Conservation (phyloP, 805 yeast genomes). For the Blastobotrys chiropterorum region DNA sequence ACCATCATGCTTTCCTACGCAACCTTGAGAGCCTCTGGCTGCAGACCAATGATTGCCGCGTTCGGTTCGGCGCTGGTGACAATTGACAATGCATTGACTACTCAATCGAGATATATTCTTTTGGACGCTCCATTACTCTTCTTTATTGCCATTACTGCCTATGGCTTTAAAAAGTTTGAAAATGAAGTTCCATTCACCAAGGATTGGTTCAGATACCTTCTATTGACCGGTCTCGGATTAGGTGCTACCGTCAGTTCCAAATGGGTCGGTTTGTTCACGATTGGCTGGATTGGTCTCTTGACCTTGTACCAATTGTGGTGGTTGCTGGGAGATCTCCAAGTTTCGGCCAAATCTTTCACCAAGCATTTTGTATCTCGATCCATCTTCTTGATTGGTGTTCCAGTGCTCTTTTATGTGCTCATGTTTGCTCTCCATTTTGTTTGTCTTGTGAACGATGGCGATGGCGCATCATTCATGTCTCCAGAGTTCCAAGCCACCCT, state of each 20-base stretch:
- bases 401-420: slow-evolving; percentile 51
- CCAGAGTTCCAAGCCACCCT: slow-evolving; percentile 63
- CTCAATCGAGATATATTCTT: slow-evolving; percentile 51
- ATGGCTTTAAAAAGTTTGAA: slow-evolving; percentile 46
- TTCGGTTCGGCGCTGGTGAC: slow-evolving; percentile 47
- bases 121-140: slow-evolving; percentile 41
- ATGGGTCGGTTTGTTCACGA: slow-evolving; percentile 64
- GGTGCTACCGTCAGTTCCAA: slow-evolving; percentile 60
- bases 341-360: slow-evolving; percentile 35
- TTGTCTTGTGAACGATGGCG: slow-evolving; percentile 41
- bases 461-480: slow-evolving; percentile 56
- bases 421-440: slow-evolving; percentile 54
- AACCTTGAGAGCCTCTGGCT: slow-evolving; percentile 50
- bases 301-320: slow-evolving; percentile 56
- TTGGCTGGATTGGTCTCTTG: slow-evolving; percentile 54
- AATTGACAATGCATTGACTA: slow-evolving; percentile 60
- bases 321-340: slow-evolving; percentile 58
- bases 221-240: slow-evolving; percentile 41
- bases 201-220: slow-evolving; percentile 49
- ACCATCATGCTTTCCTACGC: slow-evolving; percentile 48
- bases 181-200: slow-evolving; percentile 38
- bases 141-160: slow-evolving; percentile 42
- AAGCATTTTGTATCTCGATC: slow-evolving; percentile 39
- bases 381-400: slow-evolving; percentile 43
- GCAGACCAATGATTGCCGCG: slow-evolving; percentile 44